These are phyloP conservation scores for Amanita pallidorosea DNA, from an alignment of 768 basidiomycete genomes.

Conservation along the genomic window DNA sequence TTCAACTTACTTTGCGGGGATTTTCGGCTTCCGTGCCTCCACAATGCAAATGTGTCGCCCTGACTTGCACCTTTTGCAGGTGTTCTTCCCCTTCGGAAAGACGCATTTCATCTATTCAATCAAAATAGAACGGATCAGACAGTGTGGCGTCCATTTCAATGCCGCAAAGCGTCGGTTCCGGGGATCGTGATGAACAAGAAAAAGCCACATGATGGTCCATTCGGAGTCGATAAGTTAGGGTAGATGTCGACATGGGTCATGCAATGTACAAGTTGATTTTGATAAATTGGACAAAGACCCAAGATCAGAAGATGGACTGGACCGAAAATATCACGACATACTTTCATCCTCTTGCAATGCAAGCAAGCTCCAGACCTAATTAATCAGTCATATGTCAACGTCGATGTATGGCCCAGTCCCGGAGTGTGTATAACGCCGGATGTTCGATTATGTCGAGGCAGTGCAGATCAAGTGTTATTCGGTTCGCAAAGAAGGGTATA, in stretches of 20 bases:
- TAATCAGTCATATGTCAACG: neutral
- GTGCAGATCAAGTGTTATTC: slow-evolving; percentile 2
- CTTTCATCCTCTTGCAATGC: slow-evolving; percentile 85
- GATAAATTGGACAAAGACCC: slow-evolving; percentile 4
- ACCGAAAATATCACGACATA: slow-evolving; percentile 22
- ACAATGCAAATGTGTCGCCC: slow-evolving; percentile 74
- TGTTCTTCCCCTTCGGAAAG: slow-evolving; percentile 59
- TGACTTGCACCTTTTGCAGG: slow-evolving; percentile 68
- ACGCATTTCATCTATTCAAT: slow-evolving; percentile 74
- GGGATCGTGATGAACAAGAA: neutral
- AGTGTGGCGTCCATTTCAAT: neutral
- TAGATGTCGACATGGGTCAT: neutral
- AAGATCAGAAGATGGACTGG: slow-evolving; percentile 6
- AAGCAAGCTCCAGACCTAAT: slow-evolving; percentile 71
- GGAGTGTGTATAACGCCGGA: slow-evolving; percentile 9
- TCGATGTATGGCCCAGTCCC: slow-evolving; percentile 1
- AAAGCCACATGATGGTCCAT: neutral
- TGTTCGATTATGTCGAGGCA: slow-evolving; percentile 1
- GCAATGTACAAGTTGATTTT: neutral
- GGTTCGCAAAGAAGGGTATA: neutral
- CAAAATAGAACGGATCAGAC: slow-evolving; percentile 1
- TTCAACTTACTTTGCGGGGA: slow-evolving; percentile 68
- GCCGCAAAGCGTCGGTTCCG: neutral
- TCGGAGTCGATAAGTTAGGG: neutral
- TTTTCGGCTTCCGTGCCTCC: slow-evolving; percentile 71